Evolutionary conservation across 2,329 filamentous ascomycete genomes (phyloP).

Genomic region (Raffaelea arxii): DNA sequence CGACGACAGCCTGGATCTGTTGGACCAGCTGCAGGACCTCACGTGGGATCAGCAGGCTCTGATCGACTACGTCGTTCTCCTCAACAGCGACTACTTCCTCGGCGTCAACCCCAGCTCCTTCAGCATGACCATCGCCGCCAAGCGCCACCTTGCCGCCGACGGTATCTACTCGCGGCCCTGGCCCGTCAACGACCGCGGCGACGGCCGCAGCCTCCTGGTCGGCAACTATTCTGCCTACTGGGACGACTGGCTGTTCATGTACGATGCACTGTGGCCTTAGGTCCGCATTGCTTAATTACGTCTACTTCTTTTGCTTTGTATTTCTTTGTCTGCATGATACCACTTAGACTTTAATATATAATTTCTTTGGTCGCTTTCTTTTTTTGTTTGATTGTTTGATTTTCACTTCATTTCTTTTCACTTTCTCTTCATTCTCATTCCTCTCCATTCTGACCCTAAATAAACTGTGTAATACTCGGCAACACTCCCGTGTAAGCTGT

Average conservation of each 20-base stretch:
- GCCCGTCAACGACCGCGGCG: slow-evolving; percentile 30
- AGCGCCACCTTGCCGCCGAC: slow-evolving; percentile 30
- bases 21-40: slow-evolving; percentile 23
- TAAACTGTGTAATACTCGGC: slow-evolving; percentile 10
- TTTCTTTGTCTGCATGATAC: no score
- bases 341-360: no score
- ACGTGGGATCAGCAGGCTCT: slow-evolving; percentile 36
- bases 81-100: slow-evolving; percentile 29
- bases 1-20: slow-evolving; percentile 15
- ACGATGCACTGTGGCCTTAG: slow-evolving; percentile 33
- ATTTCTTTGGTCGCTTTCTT: no score
- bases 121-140: slow-evolving; percentile 35
- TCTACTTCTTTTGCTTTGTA: no score
- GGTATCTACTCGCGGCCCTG: slow-evolving; percentile 32
- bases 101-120: slow-evolving; percentile 38
- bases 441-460: slow-evolving; percentile 3
- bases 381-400: slow-evolving; percentile 1
- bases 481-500: slow-evolving; percentile 24
- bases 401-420: not conserved
- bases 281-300: not conserved
- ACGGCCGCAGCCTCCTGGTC: slow-evolving; percentile 31
- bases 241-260: slow-evolving; percentile 40
- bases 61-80: slow-evolving; percentile 30
- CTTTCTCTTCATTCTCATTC: not conserved
- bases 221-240: slow-evolving; percentile 35